Evolutionary conservation across 148 eudicot species (phyloP), one percentile per base, ranked within the genome.

Genomic region (Drosera capensis): DNA sequence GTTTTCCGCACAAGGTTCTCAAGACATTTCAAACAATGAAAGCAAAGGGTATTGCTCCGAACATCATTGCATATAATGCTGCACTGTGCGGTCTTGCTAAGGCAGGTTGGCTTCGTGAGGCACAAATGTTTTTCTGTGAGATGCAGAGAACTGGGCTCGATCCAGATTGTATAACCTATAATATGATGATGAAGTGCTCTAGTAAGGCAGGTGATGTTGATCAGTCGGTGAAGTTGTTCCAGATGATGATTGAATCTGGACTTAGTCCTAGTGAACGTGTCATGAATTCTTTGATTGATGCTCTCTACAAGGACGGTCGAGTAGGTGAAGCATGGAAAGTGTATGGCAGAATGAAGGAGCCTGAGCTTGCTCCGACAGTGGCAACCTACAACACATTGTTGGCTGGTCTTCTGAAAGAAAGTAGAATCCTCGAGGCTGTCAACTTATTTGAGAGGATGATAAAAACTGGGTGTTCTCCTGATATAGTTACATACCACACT

Each of bases 131-230:
- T 44, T 80, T 90, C 48, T 49, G 70, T 52, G 95, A 72, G 28
- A 73, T 90, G 7, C 66, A 49, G 49, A 59, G 51, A 31, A 73
- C 72, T 60, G 97, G 93, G 36, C 64, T 84, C 46, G 77, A 66
- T 53, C 95, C 95, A 16, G 95, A 90, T 68, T 68, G 93, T 40
- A 76, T 90, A 47, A 80, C 93, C 47, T 90, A 80, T 55, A 80
- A 85, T 68, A 78, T 84, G 85, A 78, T 90, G 93, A 84, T 90
- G 78, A 90, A 84, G 65, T 78, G 93, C 63, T 80, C 78, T 49
- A 70, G 72, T 68, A 75, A 76, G 62, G 84, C 71, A 13, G 87
- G 95, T 36, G 78, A 63, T 64, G 64, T 84, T 28, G 93, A 90
- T 57, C 87, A 73, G 46, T 93, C 97, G 12, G 49, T 84, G 24